Base-by-base conservation (phyloP, 2,329 filamentous ascomycete genomes). In the Stachybotrys chlorohalonatus region DNA sequence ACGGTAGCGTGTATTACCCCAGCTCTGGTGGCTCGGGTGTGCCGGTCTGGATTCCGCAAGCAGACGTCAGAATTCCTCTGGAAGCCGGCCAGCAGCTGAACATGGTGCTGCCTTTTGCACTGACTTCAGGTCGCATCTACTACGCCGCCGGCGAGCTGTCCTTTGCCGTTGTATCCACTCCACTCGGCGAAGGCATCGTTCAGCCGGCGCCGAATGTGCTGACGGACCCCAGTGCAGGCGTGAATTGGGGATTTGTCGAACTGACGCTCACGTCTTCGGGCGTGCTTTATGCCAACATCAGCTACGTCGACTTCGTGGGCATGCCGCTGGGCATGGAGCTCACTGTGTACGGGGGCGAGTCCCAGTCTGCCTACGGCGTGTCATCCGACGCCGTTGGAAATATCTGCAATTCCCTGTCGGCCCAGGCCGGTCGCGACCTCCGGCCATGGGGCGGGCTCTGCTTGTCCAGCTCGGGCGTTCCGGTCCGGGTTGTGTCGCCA, bases 161-260 rank as follows among this genome's bases (percentile, higher is more conserved):
- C 8, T 78, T 79, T 56, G 75, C 65, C 60, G 72, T 73, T 49
- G 70, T 77, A 11, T 60, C 59, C 17, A 63, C 58, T 15, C 60
- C 58, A 1, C 50, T 7, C 1, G 65, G 66, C 0, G 69, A 71
- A 39, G 68, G 67, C 31, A 60, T 81, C 2, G 78, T 81, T 13
- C 73, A 79, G 58, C 78, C 79, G 0, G 74, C 78, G 0, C 69
- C 73, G 8, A 69, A 67, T 11, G 75, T 75, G 61, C 63, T 72
- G 0, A 52, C 57, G 3, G 76, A 79, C 54, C 72, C 75, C 3
- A 76, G 70, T 30, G 65, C 72, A 0, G 67, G 63, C 2, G 61
- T 75, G 45, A 73, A 73, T 61, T 80, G 76, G 75, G 76, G 75
- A 1, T 79, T 79, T 53, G 68, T 77, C 30, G 77, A 80, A 59